Percentiles rank a stretch among this genome's conserved stretches.
These are phyloP conservation scores for Didymella exigua DNA, from an alignment of 2,329 filamentous ascomycete genomes.

Conservation along the genomic window DNA sequence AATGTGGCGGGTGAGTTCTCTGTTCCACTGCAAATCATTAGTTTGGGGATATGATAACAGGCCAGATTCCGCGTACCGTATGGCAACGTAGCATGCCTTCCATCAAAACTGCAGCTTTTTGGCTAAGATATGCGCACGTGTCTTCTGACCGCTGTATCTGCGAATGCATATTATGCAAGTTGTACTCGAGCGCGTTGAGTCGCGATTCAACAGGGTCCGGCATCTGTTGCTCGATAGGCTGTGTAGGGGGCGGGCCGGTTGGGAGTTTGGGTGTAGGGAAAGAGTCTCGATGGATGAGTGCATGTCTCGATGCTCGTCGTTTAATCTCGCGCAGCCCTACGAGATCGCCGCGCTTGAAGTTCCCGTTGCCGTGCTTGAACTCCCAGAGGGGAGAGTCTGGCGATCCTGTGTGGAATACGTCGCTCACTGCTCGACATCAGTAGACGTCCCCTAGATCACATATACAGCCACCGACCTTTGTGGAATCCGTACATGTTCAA, in stretches of 20 bases:
- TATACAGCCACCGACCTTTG: slow-evolving; percentile 70
- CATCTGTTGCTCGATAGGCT: slow-evolving; percentile 77
- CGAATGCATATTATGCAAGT: slow-evolving; percentile 77
- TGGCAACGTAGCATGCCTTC: slow-evolving; percentile 78
- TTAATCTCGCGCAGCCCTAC: slow-evolving; percentile 94
- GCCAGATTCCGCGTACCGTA: slow-evolving; percentile 57
- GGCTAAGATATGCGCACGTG: slow-evolving; percentile 74
- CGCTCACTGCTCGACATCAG: slow-evolving; percentile 71
- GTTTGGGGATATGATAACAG: slow-evolving; percentile 16
- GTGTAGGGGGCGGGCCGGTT: slow-evolving; percentile 76
- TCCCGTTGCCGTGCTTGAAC: slow-evolving; percentile 97
- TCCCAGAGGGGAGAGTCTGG: slow-evolving; percentile 96
- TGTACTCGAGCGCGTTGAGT: slow-evolving; percentile 77
- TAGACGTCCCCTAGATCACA: slow-evolving; percentile 5
- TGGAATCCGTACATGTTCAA: slow-evolving; percentile 99
- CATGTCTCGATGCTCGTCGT: slow-evolving; percentile 87
- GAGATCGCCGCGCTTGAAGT: slow-evolving; percentile 93
- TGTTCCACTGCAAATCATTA: slow-evolving; percentile 68
- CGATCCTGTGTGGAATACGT: slow-evolving; percentile 94
- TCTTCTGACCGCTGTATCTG: slow-evolving; percentile 85
- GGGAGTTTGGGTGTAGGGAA: slow-evolving; percentile 75
- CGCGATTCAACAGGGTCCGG: slow-evolving; percentile 79
- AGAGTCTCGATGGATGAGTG: slow-evolving; percentile 88
- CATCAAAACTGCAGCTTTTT: slow-evolving; percentile 80
- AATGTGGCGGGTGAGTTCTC: slow-evolving; percentile 79